A percentile compares a stretch with the other conserved stretches of the same genome.
Evolutionary conservation across 2,329 filamentous ascomycete species (phyloP).

Genomic region (Fusarium graminum): DNA sequence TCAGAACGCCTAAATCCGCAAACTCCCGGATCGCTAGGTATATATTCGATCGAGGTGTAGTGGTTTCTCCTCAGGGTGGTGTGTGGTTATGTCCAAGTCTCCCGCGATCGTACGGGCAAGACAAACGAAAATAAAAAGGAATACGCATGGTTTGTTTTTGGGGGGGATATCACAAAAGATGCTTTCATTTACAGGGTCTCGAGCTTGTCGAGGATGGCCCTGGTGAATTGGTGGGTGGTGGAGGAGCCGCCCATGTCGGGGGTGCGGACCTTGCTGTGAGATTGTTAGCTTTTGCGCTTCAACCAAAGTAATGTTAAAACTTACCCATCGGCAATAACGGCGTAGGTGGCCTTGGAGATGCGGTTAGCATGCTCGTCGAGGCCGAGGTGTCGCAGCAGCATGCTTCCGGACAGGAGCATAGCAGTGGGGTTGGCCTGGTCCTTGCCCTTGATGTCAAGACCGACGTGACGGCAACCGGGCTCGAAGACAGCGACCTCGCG

Average conservation of each 20-base stretch:
- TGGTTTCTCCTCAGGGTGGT: constrained; percentile 22
- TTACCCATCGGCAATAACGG: constrained; percentile 89
- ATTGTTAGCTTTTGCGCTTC: constrained; percentile 56
- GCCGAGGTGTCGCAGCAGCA: constrained; percentile 97
- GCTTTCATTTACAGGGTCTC: constrained; percentile 72
- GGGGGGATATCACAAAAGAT: constrained; percentile 45
- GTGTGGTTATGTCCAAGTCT: constrained; percentile 23
- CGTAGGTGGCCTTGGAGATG: constrained; percentile 87
- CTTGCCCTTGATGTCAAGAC: constrained; percentile 99
- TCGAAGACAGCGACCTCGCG: constrained; percentile 98
- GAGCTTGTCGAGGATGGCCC: constrained; percentile 95
- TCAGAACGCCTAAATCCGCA: constrained; percentile 42
- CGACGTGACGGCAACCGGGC: constrained; percentile 98
- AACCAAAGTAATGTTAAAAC: constrained; percentile 53
- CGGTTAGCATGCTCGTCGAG: constrained; percentile 98
- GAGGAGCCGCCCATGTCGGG: constrained; percentile 94
- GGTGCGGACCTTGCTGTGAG: constrained; percentile 81
- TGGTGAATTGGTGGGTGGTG: constrained; percentile 94
- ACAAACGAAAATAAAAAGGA: constrained; percentile 33
- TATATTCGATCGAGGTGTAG: constrained; percentile 41
- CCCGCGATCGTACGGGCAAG: constrained; percentile 18
- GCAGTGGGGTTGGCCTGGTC: constrained; percentile 99
- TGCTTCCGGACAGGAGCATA: constrained; percentile 92
- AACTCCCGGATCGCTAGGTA: constrained; percentile 38
- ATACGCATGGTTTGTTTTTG: constrained; percentile 38